Conservation (phyloP, 768 basidiomycete genomes). For the Pulveroboletus ravenelii region DNA sequence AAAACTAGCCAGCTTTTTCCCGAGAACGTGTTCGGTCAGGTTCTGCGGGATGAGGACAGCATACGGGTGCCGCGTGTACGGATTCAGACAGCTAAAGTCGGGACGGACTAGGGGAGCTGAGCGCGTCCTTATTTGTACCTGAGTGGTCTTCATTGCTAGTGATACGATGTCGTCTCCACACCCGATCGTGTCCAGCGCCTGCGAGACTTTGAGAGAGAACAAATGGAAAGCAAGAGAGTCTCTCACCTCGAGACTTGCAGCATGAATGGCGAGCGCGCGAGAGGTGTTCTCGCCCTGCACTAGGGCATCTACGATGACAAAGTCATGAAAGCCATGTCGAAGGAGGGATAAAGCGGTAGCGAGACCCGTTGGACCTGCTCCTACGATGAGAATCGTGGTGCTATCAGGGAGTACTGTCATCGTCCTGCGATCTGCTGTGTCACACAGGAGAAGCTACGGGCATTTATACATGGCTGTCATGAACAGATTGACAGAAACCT, state of each 20-base stretch:
- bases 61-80: slow-evolving; percentile 43
- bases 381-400: slow-evolving; percentile 39
- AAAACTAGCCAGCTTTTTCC: slow-evolving; percentile 27
- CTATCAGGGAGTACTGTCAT: neutral
- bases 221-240: neutral
- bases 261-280: slow-evolving; percentile 45
- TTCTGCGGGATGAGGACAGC: slow-evolving; percentile 1
- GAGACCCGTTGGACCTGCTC: slow-evolving; percentile 48
- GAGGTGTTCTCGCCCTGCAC: slow-evolving; percentile 33
- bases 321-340: slow-evolving; percentile 36
- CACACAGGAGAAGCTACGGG: too few relatives aligned
- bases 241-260: slow-evolving; percentile 48
- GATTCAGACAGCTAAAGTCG: slow-evolving; percentile 33
- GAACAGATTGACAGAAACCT: too few relatives aligned
- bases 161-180: slow-evolving; percentile 37
- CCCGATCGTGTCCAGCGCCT: slow-evolving; percentile 44
- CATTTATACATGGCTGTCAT: too few relatives aligned
- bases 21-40: slow-evolving; percentile 17
- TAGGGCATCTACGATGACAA: slow-evolving; percentile 42
- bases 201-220: slow-evolving; percentile 29
- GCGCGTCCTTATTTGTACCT: slow-evolving; percentile 29
- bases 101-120: slow-evolving; percentile 24
- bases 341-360: slow-evolving; percentile 42
- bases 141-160: slow-evolving; percentile 31
- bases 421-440: too few relatives aligned